These are phyloP conservation scores for Phytophthora rubi DNA, from an alignment of 352 stramenopile species.

Conservation along the genomic window DNA sequence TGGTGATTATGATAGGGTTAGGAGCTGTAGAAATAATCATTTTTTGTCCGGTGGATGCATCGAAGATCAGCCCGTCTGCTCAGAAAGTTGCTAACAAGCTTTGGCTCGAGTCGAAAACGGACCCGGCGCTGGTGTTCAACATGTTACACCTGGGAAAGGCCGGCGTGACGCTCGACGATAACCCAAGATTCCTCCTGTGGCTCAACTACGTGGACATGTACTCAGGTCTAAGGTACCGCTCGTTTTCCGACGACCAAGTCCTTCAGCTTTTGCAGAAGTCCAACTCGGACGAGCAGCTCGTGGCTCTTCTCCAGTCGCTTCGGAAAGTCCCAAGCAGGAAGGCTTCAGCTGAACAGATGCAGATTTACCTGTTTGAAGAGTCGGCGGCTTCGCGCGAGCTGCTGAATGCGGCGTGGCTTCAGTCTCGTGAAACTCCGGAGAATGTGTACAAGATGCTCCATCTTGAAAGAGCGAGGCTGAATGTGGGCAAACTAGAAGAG, in stretches of 20 bases:
- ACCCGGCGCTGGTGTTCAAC: background rate
- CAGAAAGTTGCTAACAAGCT: background rate
- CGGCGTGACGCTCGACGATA: background rate
- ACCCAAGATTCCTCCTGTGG: constrained; percentile 5
- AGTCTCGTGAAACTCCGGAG: background rate
- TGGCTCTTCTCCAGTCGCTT: constrained; percentile 9
- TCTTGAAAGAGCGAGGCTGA: background rate
- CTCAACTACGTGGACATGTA: background rate
- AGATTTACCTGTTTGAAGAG: background rate
- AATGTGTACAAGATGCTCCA: background rate
- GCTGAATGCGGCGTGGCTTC: background rate
- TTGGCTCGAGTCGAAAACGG: background rate
- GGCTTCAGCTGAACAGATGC: constrained; percentile 1
- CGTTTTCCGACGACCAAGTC: background rate
- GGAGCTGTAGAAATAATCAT: no score
- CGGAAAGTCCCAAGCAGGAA: background rate
- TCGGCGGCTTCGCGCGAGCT: background rate
- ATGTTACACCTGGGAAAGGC: background rate
- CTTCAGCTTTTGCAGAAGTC: background rate
- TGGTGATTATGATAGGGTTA: no score
- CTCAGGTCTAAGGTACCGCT: background rate
- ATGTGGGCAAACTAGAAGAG: background rate
- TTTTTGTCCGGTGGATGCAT: no score
- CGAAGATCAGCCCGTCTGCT: background rate
- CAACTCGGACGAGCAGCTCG: constrained; percentile 1